Conservation (phyloP, 1,284 basidiomycete species). For the Phenoliferia sp. region DNA sequence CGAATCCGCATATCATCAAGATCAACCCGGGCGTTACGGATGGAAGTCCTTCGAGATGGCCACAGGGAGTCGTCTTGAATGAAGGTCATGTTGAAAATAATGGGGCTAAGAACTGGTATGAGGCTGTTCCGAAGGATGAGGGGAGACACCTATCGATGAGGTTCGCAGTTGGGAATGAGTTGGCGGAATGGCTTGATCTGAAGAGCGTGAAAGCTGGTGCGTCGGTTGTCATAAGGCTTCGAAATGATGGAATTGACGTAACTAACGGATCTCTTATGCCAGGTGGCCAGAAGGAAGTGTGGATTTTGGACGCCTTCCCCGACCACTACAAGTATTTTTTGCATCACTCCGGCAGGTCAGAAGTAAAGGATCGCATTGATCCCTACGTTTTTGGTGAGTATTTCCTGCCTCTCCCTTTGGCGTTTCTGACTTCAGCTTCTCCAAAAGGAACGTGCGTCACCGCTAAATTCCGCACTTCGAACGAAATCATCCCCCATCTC, state of each 20-base stretch:
- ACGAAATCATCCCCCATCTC: conserved; percentile 74
- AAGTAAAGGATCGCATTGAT: too few relatives aligned
- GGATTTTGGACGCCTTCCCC: too few relatives aligned
- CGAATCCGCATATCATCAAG: conserved; percentile 13
- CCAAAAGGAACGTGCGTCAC: conserved; percentile 49
- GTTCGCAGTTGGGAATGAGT: not conserved
- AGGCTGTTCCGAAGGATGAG: not conserved
- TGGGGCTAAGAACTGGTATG: too few relatives aligned
- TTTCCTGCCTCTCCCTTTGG: not conserved
- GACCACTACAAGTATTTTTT: too few relatives aligned
- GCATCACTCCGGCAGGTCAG: too few relatives aligned
- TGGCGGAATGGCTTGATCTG: conserved; percentile 40
- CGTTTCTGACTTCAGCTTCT: not conserved
- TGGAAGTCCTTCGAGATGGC: conserved; percentile 7
- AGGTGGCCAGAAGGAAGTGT: too few relatives aligned
- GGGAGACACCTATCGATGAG: conserved; percentile 5
- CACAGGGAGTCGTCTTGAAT: not conserved
- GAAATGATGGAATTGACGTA: too few relatives aligned
- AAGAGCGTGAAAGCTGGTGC: too few relatives aligned
- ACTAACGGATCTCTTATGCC: too few relatives aligned
- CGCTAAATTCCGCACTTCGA: conserved; percentile 63
- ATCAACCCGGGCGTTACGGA: conserved; percentile 19
- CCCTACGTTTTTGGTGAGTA: too few relatives aligned
- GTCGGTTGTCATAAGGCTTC: too few relatives aligned
- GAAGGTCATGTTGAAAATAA: too few relatives aligned